phyloP scores from a whole-genome alignment of 2,329 filamentous ascomycete species.

The Elsinoe ampelina region DNA sequence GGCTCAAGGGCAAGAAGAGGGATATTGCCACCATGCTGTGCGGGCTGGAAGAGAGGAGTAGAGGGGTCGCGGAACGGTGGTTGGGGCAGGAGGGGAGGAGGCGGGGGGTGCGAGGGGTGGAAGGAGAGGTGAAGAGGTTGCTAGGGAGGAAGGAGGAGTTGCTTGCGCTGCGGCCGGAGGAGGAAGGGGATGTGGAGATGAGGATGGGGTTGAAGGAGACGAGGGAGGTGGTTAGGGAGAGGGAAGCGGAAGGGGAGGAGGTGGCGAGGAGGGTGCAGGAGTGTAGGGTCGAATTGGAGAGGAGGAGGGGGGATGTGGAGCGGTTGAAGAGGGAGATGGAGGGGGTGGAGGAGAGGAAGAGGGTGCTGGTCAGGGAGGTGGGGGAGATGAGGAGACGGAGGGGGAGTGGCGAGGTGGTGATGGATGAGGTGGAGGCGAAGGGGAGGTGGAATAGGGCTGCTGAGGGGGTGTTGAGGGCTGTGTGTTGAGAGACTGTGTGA shows the following conservation, averaged over 20 bases:
- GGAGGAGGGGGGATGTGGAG: conserved; percentile 59
- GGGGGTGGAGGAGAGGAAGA: conserved; percentile 57
- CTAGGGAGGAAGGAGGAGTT: conserved; percentile 42
- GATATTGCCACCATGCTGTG: conserved; percentile 65
- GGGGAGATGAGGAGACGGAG: conserved; percentile 60
- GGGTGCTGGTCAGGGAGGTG: conserved; percentile 57
- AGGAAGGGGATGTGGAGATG: conserved; percentile 32
- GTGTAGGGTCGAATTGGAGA: conserved; percentile 53
- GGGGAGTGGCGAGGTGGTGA: conserved; percentile 48
- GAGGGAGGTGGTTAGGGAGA: conserved; percentile 29
- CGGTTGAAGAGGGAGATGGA: conserved; percentile 58
- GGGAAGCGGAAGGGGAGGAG: conserved; percentile 33
- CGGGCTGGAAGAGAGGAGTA: conserved; percentile 58
- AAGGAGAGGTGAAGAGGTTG: conserved; percentile 43
- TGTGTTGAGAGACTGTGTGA: conserved; percentile 27
- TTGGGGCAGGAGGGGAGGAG: conserved; percentile 10
- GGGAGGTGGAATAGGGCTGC: conserved; percentile 66
- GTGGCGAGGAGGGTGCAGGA: conserved; percentile 36
- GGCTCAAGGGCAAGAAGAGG: conserved; percentile 68
- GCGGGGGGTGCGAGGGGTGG: conserved; percentile 28
- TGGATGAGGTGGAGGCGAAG: conserved; percentile 65
- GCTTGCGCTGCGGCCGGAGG: conserved; percentile 28
- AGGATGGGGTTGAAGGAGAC: conserved; percentile 38
- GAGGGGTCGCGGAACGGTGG: conserved; percentile 39
- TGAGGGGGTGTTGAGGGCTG: conserved; percentile 53